Evolutionary conservation across 768 basidiomycete species (phyloP).

Genomic region (Inosperma sp.): DNA sequence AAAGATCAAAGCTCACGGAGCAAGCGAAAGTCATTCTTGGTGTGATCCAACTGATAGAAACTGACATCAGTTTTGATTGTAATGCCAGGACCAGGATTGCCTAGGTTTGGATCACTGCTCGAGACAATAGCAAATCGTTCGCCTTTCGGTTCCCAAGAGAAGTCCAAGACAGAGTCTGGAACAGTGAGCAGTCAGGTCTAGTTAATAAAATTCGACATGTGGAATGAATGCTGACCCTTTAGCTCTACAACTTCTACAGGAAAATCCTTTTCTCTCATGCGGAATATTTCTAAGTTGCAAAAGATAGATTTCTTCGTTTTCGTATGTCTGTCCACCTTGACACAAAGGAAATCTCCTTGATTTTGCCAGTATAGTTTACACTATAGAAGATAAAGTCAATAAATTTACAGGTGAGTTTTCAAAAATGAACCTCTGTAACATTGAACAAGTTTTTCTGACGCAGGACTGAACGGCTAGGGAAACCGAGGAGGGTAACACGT

Average conservation of each 20-base stretch:
- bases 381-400: constrained; percentile 36
- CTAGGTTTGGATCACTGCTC: constrained; percentile 88
- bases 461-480: constrained; percentile 79
- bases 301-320: constrained; percentile 98
- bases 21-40: constrained; percentile 91
- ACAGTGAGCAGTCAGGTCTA: constrained; percentile 14
- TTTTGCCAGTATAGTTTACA: constrained; percentile 99
- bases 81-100: constrained; percentile 82
- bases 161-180: constrained; percentile 90
- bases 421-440: constrained; percentile 78
- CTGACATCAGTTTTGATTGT: constrained; percentile 95
- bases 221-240: constrained; percentile 57
- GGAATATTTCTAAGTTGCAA: constrained; percentile 97
- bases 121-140: constrained; percentile 95
- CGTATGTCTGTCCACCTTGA: constrained; percentile 97
- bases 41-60: constrained; percentile 91
- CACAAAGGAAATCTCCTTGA: constrained; percentile 96
- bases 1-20: constrained; percentile 53
- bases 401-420: constrained; percentile 2
- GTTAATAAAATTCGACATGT: neutral
- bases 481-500: constrained; percentile 85
- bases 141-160: constrained; percentile 99
- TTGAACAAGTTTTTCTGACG: constrained; percentile 98
- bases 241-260: constrained; percentile 97
- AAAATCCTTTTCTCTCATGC: constrained; percentile 94